Conservation (phyloP, 2,329 filamentous ascomycete genomes). For the Elsinoe necatrix region DNA sequence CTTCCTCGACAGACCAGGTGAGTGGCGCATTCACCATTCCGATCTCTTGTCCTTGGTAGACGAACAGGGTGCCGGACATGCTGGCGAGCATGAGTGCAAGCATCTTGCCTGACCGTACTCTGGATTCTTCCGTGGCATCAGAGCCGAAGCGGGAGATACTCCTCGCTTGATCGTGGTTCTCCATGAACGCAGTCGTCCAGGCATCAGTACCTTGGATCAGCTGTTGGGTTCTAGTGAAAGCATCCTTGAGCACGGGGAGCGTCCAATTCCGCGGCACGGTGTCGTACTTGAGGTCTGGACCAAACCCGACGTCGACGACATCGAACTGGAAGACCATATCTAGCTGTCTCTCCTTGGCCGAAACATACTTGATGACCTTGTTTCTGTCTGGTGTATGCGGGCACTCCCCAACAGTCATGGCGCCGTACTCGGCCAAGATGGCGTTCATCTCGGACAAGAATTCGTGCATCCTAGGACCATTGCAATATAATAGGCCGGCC, state of each 20-base stretch:
- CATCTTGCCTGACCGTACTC: constrained; percentile 49
- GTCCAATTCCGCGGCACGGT: constrained; percentile 22
- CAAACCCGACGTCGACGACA: constrained; percentile 42
- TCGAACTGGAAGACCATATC: constrained; percentile 71
- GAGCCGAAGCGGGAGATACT: constrained; percentile 46
- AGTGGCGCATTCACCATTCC: constrained; percentile 57
- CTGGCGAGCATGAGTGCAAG: constrained; percentile 49
- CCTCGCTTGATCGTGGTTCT: constrained; percentile 59
- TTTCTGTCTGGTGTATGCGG: constrained; percentile 40
- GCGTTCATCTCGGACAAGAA: constrained; percentile 40
- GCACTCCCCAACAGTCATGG: constrained; percentile 48
- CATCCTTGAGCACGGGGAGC: constrained; percentile 25
- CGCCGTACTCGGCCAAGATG: constrained; percentile 40
- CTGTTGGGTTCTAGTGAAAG: constrained; percentile 23
- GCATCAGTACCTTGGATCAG: constrained; percentile 51
- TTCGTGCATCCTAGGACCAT: constrained; percentile 38
- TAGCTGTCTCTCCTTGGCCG: constrained; percentile 47
- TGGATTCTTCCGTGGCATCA: constrained; percentile 40
- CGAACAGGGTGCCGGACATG: constrained; percentile 55
- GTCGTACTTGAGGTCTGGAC: constrained; percentile 22
- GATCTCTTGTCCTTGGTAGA: constrained; percentile 64
- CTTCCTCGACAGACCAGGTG: constrained; percentile 52
- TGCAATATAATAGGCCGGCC: constrained; percentile 21
- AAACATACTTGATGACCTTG: constrained; percentile 47
- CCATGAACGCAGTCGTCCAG: constrained; percentile 58